A percentile compares a stretch with the other conserved stretches of the same genome.
phyloP scores from a whole-genome alignment of 257 asterid genomes.

The Solanum gracilifrons region DNA sequence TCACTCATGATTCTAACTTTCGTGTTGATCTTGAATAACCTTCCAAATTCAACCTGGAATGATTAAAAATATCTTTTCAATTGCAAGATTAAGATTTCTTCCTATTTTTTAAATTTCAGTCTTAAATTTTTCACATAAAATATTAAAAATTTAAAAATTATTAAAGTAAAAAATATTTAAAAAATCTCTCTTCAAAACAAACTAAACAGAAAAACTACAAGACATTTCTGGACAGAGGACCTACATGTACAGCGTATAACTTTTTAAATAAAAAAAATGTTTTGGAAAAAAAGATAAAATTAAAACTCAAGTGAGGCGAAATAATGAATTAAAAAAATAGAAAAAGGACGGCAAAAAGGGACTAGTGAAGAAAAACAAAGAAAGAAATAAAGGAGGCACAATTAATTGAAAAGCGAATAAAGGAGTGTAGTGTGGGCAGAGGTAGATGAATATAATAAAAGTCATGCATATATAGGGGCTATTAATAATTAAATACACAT shows the following conservation, averaged over 20 bases:
- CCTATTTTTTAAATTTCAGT: too few species aligned
- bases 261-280: not conserved
- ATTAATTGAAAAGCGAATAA: not conserved
- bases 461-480: not conserved
- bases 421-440: not conserved
- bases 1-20: too few species aligned
- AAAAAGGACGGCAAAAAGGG: not conserved
- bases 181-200: not conserved
- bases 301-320: not conserved
- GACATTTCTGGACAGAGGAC: not conserved
- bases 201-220: too few species aligned
- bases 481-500: not conserved
- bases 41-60: not conserved
- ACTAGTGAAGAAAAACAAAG: not conserved
- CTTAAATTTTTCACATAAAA: too few species aligned
- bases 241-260: not conserved
- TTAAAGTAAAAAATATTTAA: too few species aligned
- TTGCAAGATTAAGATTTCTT: too few species aligned
- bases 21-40: not conserved
- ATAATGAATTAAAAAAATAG: too few species aligned
- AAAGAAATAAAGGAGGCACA: not conserved
- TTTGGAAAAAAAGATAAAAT: too few species aligned
- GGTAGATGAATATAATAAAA: constrained; percentile 9
- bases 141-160: too few species aligned
- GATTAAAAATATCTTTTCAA: too few species aligned